phyloP scores from a whole-genome alignment of 139 green algal species.

The Chlamydomonas sp. region DNA sequence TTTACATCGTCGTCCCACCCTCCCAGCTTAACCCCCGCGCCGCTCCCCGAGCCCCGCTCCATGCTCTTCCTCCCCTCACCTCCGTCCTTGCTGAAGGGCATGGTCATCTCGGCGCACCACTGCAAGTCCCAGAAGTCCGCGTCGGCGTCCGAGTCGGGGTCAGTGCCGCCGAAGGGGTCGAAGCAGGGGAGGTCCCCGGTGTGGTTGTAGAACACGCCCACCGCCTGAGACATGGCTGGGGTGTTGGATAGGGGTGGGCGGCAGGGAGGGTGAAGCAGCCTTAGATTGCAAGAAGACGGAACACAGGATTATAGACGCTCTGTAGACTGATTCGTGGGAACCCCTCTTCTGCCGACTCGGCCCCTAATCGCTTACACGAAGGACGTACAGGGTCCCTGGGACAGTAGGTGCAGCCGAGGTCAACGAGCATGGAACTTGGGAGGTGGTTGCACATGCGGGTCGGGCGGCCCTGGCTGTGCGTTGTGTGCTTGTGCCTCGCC shows the following conservation, averaged over 20 bases:
- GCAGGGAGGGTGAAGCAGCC: background rate
- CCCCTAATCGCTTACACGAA: background rate
- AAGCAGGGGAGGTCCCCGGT: conserved; percentile 67
- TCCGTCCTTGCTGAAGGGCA: conserved; percentile 65
- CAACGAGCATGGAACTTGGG: no score
- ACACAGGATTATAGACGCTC: no score
- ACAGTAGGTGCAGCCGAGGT: no score
- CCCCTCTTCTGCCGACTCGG: background rate
- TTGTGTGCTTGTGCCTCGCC: background rate
- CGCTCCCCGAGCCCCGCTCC: no score
- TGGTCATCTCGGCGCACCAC: conserved; percentile 80
- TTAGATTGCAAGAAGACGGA: background rate
- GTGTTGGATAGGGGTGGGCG: background rate
- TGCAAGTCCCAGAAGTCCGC: conserved; percentile 83
- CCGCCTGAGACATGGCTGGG: conserved; percentile 58
- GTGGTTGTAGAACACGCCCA: conserved; percentile 88
- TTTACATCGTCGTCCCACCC: no score
- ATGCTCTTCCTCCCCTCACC: conserved; percentile 27
- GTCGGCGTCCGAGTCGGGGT: conserved; percentile 78
- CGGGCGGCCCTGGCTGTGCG: no score
- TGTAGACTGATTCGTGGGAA: no score
- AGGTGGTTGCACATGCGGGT: no score
- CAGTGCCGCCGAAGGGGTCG: conserved; percentile 61
- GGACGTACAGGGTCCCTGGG: no score
- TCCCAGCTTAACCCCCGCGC: no score